These are phyloP conservation scores for Penicillium capsulatum DNA, from an alignment of 2,329 filamentous ascomycete genomes.

Conservation along the genomic window DNA sequence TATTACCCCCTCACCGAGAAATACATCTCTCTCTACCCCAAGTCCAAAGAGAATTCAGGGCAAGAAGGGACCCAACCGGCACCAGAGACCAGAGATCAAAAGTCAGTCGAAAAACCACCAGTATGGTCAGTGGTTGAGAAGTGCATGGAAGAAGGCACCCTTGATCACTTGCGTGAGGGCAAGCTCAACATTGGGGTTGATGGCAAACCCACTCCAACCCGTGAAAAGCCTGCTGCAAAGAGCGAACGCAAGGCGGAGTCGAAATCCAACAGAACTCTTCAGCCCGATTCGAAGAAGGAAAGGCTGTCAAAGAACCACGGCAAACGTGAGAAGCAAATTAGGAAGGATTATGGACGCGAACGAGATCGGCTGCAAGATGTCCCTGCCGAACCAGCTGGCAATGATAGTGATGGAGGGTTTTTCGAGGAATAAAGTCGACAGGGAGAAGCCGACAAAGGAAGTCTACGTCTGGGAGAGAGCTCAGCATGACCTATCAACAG, in stretches of 20 bases:
- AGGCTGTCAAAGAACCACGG: conserved; percentile 3
- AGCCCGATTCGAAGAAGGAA: neutral
- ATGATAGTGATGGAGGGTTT: conserved; percentile 19
- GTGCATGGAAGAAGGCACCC: conserved; percentile 42
- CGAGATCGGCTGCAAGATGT: conserved; percentile 11
- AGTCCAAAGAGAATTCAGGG: conserved; percentile 27
- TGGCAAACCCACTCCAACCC: conserved; percentile 8
- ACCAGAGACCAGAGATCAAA: conserved; percentile 12
- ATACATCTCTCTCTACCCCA: conserved; percentile 55
- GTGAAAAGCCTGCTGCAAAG: conserved; percentile 3
- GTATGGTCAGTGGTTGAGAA: conserved; percentile 46
- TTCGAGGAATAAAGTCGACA: conserved; percentile 12
- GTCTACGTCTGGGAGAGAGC: too few relatives aligned
- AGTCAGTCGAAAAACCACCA: conserved; percentile 33
- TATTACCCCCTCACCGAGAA: conserved; percentile 59
- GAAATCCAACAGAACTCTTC: conserved; percentile 4
- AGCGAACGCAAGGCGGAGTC: conserved; percentile 4
- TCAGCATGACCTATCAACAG: too few relatives aligned
- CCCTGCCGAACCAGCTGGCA: conserved; percentile 3
- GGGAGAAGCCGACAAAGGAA: neutral
- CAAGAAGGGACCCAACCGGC: conserved; percentile 10
- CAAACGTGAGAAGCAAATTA: conserved; percentile 8
- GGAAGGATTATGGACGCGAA: conserved; percentile 11
- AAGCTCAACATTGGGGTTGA: conserved; percentile 30
- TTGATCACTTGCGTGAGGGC: conserved; percentile 42